phyloP scores from a whole-genome alignment of 2,329 filamentous ascomycete genomes.

The Fusarium equiseti region DNA sequence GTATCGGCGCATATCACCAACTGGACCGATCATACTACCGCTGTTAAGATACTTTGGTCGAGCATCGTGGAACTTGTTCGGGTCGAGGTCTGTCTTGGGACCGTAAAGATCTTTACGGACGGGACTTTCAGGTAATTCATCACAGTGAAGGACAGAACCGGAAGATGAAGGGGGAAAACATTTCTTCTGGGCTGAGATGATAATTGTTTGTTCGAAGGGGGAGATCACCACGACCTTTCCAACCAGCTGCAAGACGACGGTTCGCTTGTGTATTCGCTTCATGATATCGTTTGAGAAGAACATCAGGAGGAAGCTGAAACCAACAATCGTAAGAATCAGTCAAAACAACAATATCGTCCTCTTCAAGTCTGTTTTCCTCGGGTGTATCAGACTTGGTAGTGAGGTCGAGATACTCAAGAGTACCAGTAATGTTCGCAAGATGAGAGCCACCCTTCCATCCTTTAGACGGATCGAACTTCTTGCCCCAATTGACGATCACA shows the following conservation, averaged over 20 bases:
- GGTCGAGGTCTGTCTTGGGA: slow-evolving; percentile 25
- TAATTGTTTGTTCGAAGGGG: slow-evolving; percentile 40
- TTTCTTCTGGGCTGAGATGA: slow-evolving; percentile 39
- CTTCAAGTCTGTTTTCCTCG: slow-evolving; percentile 16
- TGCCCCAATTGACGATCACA: slow-evolving; percentile 47
- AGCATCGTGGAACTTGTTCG: not conserved
- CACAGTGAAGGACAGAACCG: slow-evolving; percentile 36
- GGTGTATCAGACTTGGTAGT: not conserved
- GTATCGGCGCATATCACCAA: slow-evolving; percentile 39
- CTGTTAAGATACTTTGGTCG: slow-evolving; percentile 48
- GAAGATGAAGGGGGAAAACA: slow-evolving; percentile 28
- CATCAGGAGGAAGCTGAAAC: slow-evolving; percentile 48
- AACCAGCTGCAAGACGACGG: slow-evolving; percentile 16
- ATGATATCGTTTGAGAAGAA: slow-evolving; percentile 47
- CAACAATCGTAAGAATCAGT: slow-evolving; percentile 48
- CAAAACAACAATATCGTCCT: slow-evolving; percentile 45
- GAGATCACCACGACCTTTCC: not conserved
- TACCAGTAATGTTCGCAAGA: slow-evolving; percentile 47
- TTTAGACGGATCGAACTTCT: slow-evolving; percentile 19
- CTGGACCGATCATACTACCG: slow-evolving; percentile 47
- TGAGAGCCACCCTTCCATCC: slow-evolving; percentile 38
- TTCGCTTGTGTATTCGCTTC: slow-evolving; percentile 35
- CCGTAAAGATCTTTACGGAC: slow-evolving; percentile 38
- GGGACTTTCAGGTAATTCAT: slow-evolving; percentile 33
- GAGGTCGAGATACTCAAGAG: slow-evolving; percentile 44